Conservation (phyloP, 2,329 filamentous ascomycete species). For the Neonectria coccinea region DNA sequence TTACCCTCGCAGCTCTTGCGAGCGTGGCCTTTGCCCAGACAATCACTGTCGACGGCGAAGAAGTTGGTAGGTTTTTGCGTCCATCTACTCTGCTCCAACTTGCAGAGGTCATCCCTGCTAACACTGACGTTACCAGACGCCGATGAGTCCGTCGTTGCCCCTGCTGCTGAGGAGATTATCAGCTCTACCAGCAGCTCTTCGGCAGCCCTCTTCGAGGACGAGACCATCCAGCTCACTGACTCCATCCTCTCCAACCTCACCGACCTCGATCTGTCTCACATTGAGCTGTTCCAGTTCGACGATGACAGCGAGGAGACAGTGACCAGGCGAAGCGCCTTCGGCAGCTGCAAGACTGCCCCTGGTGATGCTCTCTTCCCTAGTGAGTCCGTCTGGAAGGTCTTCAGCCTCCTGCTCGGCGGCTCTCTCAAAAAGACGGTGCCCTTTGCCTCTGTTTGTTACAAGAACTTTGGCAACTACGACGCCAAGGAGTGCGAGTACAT, state of each 20-base stretch:
- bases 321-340: conserved; percentile 23
- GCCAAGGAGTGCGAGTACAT: conserved; percentile 26
- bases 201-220: conserved; percentile 33
- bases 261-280: conserved; percentile 44
- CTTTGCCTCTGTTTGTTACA: conserved; percentile 49
- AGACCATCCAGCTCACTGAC: conserved; percentile 52
- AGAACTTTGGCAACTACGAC: conserved; percentile 32
- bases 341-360: conserved; percentile 47
- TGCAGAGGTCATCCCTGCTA: background rate
- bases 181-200: conserved; percentile 23
- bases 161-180: conserved; percentile 33
- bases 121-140: conserved; percentile 16
- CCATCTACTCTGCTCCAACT: background rate
- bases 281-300: conserved; percentile 51
- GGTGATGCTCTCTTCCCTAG: conserved; percentile 47
- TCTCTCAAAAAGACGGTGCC: conserved; percentile 50
- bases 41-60: conserved; percentile 40
- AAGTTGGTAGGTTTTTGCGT: conserved; percentile 36
- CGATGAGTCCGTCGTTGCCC: conserved; percentile 40
- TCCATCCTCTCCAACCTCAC: conserved; percentile 49
- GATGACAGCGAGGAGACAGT: conserved; percentile 20
- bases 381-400: conserved; percentile 45
- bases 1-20: conserved; percentile 33
- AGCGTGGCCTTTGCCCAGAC: conserved; percentile 41
- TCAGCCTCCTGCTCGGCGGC: conserved; percentile 49